A percentile compares a stretch with the other conserved stretches of the same genome.
Conservation (phyloP, 208 protist genomes). For the Crithidia acanthocephali region DNA sequence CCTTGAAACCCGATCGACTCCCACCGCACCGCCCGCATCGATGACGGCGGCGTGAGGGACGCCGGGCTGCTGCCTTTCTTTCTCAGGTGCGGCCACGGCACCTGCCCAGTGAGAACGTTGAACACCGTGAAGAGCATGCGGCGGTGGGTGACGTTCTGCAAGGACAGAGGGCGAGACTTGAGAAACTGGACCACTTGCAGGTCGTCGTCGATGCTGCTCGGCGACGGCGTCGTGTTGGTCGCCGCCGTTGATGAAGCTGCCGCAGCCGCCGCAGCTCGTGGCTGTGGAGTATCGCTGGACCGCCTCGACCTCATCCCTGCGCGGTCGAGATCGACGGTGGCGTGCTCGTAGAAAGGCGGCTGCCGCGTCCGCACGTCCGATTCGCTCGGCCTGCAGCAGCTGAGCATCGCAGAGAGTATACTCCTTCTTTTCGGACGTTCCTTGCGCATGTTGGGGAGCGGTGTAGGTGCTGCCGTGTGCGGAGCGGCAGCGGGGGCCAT, state of each 20-base stretch:
- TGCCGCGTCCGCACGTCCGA: constrained; percentile 12
- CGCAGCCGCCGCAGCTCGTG: not conserved
- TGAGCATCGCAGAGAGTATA: constrained; percentile 12
- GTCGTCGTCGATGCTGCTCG: not conserved
- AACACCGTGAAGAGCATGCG: constrained; percentile 69
- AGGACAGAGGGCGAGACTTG: constrained; percentile 33
- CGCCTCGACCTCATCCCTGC: not conserved
- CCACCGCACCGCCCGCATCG: constrained; percentile 45
- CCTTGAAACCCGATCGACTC: constrained; percentile 85
- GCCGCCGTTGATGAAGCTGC: not conserved
- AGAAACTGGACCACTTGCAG: constrained; percentile 36
- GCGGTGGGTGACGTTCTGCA: constrained; percentile 40
- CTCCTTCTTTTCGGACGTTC: constrained; percentile 8
- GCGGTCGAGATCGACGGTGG: not conserved
- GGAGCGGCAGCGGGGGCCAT: not conserved
- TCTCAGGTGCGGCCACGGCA: constrained; percentile 9
- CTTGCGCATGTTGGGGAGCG: too few species aligned
- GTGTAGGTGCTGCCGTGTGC: too few species aligned
- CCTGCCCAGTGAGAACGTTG: constrained; percentile 36
- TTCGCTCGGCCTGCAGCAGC: constrained; percentile 25
- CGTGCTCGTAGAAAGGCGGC: not conserved
- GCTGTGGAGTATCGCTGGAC: not conserved
- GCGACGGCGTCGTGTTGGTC: too few species aligned
- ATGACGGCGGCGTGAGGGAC: not conserved
- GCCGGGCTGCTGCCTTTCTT: too few species aligned